Evolutionary conservation across 805 yeast species (phyloP).

Genomic region (Yarrowia sp.): DNA sequence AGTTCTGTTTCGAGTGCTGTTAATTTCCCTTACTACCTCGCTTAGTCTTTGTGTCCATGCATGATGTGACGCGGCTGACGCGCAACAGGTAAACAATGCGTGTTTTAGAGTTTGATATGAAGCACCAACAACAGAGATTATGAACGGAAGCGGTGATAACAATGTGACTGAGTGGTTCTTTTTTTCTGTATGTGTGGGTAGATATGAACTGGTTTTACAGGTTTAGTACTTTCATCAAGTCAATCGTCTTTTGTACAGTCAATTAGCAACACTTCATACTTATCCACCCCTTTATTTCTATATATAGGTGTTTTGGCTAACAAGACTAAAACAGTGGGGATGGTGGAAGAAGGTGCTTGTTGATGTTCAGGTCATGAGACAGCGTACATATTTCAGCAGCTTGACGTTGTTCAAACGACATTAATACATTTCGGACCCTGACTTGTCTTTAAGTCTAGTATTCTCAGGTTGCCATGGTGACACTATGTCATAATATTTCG

Average conservation of each 20-base stretch:
- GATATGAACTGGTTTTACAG: too few relatives aligned
- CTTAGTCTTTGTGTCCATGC: constrained; percentile 18
- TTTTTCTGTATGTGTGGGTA: too few relatives aligned
- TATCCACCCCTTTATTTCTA: too few relatives aligned
- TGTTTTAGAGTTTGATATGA: constrained; percentile 18
- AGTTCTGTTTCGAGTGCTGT: constrained; percentile 14
- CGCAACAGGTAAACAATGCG: constrained; percentile 33
- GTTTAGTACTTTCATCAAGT: too few relatives aligned
- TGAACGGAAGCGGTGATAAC: neutral
- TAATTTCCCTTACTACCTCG: constrained; percentile 24
- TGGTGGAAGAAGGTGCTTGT: neutral
- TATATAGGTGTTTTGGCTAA: neutral
- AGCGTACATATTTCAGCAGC: neutral
- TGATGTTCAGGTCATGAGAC: neutral
- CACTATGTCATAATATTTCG: neutral
- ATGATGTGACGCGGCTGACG: constrained; percentile 31
- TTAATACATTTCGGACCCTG: neutral
- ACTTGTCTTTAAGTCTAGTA: neutral
- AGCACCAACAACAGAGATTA: neutral
- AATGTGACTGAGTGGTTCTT: neutral
- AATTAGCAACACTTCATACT: too few relatives aligned
- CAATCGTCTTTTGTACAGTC: too few relatives aligned
- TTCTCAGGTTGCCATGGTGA: constrained; percentile 5
- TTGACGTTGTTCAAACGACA: neutral
- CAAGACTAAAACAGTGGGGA: neutral